Evolutionary conservation across 139 green algal species (phyloP), one percentile per base, ranked within the genome.

Genomic region (Volvox africanus): DNA sequence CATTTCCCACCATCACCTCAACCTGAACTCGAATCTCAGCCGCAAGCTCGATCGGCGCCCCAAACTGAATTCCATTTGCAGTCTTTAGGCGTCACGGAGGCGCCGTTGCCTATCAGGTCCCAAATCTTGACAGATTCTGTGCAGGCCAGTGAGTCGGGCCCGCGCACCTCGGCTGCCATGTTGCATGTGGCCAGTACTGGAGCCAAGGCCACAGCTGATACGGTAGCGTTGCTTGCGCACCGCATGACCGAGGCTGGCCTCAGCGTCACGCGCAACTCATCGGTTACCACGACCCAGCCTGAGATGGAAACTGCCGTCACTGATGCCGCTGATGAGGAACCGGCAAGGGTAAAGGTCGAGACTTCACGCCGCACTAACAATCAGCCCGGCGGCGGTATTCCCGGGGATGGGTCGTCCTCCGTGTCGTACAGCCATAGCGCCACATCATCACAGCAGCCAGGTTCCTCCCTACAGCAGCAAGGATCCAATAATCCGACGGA

Each of bases 381-480:
- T 21, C 71, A n/a, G 71, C 1, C 24, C 22, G 71, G 26, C 14
- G 61, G 24, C 24, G 61, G 37, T 18, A n/a, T 1, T 14, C 30
- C 24, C 28, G 20, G 50, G 0, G 83, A 80, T 1, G 36, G 1
- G 9, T 89, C 83, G 1, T 68, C 68, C 36, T 32, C 67, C 1
- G 83, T 44, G 9, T 80, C 67, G 61, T 78, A 78, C 62, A 79
- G 32, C 26, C 67, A 67, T 14, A 79, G 61, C 32, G 67, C 35
- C 16, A 44, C 83, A 3, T 89, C 83, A 18, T 89, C 80, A 44
- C 80, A 86, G 55, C 80, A 73, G 24, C 80, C 44, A 5, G 37
- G 80, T 55, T 86, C 80, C 44, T 86, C 80, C 28, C 1, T 6
- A 44, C 50, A 37, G 28, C 80, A 86, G 26, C 37, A 24, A 37